Base-by-base conservation (phyloP, 495 filamentous ascomycete species). In the Aspergillus hancockii region DNA sequence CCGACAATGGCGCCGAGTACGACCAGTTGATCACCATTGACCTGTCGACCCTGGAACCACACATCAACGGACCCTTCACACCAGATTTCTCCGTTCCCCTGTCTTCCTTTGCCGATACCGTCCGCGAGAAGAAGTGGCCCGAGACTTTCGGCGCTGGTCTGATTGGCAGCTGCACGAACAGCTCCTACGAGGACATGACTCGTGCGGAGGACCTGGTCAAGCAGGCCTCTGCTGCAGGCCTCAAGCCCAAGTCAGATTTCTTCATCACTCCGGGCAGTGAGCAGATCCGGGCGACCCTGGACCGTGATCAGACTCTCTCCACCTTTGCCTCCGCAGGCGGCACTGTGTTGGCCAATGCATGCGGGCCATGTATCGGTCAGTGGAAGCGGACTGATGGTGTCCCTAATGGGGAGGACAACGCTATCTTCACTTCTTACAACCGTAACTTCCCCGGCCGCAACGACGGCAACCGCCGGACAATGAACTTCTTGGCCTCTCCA, bases 101-200 rank as follows among this genome's bases (percentile, higher is more conserved):
- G 32, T 97, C 93, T 30, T 77, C 86, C 64, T 98, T 98, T 70
- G 88, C 90, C 63, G 82, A 91, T 49, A 87, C 88, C 1, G 92
- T 95, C 7, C 81, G 88, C 68, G 80, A 88, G 67, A 89, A 97
- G 71, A 75, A 89, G 32, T 98, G 94, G 94, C 94, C 94, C 8
- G 84, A 89, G 69, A 90, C 87, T 46, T 88, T 98, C 59, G 92
- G 90, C 8, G 93, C 94, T 8, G 91, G 93, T 57, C 82, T 98
- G 28, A 98, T 98, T 66, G 94, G 94, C 46, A 96, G 91, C 78
- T 98, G 94, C 78, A 98, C 94, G 14, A 98, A 98, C 81, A 95
- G 90, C 73, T 98, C 94, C 4, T 98, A 97, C 72, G 86, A 96
- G 75, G 94, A 98, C 68, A 98, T 98, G 94, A 92, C 91, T 10